A percentile compares a stretch with the other conserved stretches of the same genome.
Evolutionary conservation across 306 rosid genomes (phyloP).

Genomic region (Prinsepia uniflora): DNA sequence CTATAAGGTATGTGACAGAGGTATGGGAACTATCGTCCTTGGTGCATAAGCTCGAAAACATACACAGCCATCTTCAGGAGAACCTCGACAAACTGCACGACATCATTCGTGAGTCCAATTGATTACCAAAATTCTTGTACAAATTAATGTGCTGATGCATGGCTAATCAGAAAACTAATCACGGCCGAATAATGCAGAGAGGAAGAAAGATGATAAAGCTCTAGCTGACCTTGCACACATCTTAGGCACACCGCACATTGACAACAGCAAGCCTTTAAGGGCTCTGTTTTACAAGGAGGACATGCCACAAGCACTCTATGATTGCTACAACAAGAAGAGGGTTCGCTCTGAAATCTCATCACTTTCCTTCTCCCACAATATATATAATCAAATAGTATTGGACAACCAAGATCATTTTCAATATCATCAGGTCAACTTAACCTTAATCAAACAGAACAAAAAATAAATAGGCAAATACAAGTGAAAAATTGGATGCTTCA

Average conservation of each 20-base stretch:
- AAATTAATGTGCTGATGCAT: background rate
- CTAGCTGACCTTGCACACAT: conserved; percentile 29
- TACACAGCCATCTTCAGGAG: conserved; percentile 45
- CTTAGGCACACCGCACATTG: conserved; percentile 38
- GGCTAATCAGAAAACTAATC: no score
- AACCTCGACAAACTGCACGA: background rate
- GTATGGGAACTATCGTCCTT: conserved; percentile 71
- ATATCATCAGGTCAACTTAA: conserved; percentile 8
- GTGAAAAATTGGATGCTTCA: background rate
- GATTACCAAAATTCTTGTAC: background rate
- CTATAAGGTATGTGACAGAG: conserved; percentile 45
- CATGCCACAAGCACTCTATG: conserved; percentile 34
- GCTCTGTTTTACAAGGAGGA: conserved; percentile 44
- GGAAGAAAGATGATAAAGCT: conserved; percentile 43
- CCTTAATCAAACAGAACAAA: background rate
- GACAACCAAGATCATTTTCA: conserved; percentile 1
- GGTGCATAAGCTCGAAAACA: conserved; percentile 52
- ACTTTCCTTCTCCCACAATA: background rate
- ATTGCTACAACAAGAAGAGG: conserved; percentile 50
- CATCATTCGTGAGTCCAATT: conserved; percentile 15
- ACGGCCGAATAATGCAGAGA: conserved; percentile 33
- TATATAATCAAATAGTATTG: conserved; percentile 2
- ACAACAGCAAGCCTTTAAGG: conserved; percentile 47
- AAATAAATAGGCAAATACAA: background rate
- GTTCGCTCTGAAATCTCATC: conserved; percentile 26